Evolutionary conservation across 2,329 filamentous ascomycete genomes (phyloP).

Genomic region (Pseudogymnoascus sp.): DNA sequence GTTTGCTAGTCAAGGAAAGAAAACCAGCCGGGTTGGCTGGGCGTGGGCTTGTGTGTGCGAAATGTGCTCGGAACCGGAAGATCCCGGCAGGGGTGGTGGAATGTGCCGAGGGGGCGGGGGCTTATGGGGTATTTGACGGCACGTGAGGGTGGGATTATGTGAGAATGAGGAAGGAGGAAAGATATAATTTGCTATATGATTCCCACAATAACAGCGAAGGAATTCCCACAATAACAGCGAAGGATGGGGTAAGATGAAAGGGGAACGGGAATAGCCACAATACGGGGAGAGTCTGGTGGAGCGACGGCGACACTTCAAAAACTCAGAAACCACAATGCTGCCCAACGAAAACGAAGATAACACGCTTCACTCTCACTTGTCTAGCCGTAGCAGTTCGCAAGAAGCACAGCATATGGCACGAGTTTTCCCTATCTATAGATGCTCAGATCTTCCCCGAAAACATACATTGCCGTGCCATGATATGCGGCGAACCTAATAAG

Average conservation of each 20-base stretch:
- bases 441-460: not conserved
- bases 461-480: not conserved
- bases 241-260: not conserved
- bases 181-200: not conserved
- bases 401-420: not conserved
- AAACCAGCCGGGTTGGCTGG: not conserved
- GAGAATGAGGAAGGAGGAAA: not conserved
- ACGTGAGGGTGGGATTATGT: not conserved
- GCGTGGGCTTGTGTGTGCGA: not conserved
- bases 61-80: not conserved
- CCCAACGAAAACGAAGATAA: slow-evolving; percentile 6
- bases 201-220: not conserved
- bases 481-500: slow-evolving; percentile 3
- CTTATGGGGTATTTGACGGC: not conserved
- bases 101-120: not conserved
- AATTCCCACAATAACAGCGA: not conserved
- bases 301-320: not conserved
- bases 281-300: not conserved
- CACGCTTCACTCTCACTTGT: not conserved
- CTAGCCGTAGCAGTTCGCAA: not conserved
- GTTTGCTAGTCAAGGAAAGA: not conserved
- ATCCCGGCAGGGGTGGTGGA: not conserved
- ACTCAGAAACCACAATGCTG: not conserved
- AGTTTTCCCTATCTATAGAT: not conserved
- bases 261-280: not conserved